These are phyloP conservation scores for Canna indica DNA, from an alignment of 176 grass and related monocot genomes.

Conservation along the genomic window DNA sequence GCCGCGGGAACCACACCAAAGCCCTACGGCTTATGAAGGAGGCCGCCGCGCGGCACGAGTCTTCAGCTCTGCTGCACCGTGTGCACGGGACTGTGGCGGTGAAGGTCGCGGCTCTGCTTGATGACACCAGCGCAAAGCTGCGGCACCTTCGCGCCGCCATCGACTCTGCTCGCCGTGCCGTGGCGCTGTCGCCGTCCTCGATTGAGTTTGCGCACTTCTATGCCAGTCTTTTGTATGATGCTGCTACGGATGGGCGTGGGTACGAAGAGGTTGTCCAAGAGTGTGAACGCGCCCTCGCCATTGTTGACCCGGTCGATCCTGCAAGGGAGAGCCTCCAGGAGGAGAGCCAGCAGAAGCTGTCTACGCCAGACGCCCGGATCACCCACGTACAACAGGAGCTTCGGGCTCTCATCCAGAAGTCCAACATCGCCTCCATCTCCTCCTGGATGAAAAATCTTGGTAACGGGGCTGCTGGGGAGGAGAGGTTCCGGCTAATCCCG, in stretches of 20 bases:
- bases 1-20: slow-evolving; percentile 50
- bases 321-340: slow-evolving; percentile 46
- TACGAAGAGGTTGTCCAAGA: slow-evolving; percentile 59
- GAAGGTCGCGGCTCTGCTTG: slow-evolving; percentile 40
- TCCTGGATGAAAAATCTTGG: slow-evolving; percentile 81
- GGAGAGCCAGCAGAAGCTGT: slow-evolving; percentile 32
- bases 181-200: slow-evolving; percentile 58
- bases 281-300: slow-evolving; percentile 62
- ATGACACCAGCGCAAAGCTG: slow-evolving; percentile 46
- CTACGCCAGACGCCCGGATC: slow-evolving; percentile 32
- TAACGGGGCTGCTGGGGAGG: slow-evolving; percentile 28
- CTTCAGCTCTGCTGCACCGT: slow-evolving; percentile 48
- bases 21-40: slow-evolving; percentile 63
- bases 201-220: slow-evolving; percentile 78
- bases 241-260: slow-evolving; percentile 29
- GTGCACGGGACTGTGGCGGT: slow-evolving; percentile 60
- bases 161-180: slow-evolving; percentile 41
- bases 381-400: slow-evolving; percentile 45
- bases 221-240: slow-evolving; percentile 52
- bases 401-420: slow-evolving; percentile 52
- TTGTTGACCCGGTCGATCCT: slow-evolving; percentile 44
- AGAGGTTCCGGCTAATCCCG: slow-evolving; percentile 59
- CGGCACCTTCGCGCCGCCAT: slow-evolving; percentile 46
- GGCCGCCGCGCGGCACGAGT: slow-evolving; percentile 35
- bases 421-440: slow-evolving; percentile 74